phyloP scores from a whole-genome alignment of 1,139 yeast species.

The Fermentozyma sake region DNA sequence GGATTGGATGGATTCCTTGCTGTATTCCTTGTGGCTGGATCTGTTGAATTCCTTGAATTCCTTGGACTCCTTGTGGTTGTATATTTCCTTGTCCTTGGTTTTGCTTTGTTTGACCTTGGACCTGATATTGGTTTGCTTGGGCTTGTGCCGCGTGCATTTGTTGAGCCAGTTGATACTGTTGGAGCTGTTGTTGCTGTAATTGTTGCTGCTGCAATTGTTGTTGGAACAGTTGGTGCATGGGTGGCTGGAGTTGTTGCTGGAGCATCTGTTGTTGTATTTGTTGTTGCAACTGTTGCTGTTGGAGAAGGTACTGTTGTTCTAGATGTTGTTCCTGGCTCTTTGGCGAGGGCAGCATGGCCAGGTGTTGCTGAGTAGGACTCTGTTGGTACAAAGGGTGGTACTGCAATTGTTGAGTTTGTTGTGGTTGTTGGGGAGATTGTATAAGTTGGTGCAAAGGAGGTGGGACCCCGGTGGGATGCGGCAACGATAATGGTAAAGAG shows the following conservation, averaged over 20 bases:
- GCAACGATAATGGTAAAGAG: conserved; percentile 4
- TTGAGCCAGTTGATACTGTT: conserved; percentile 4
- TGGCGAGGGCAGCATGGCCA: conserved; percentile 2
- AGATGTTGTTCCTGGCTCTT: conserved; percentile 8
- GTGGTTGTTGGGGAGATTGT: conserved; percentile 5
- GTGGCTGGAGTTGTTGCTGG: conserved; percentile 10
- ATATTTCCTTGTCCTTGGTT: conserved; percentile 2
- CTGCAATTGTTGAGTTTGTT: conserved; percentile 9
- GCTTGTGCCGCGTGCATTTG: conserved; percentile 3
- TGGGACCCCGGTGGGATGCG: conserved; percentile 5
- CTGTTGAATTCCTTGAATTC: too few relatives aligned
- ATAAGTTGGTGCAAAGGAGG: conserved; percentile 4
- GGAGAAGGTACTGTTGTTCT: conserved; percentile 10
- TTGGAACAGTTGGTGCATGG: conserved; percentile 10
- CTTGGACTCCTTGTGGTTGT: conserved; percentile 1
- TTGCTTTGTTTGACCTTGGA: too few relatives aligned
- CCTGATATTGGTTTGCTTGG: conserved; percentile 3
- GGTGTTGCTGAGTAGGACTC: conserved; percentile 6
- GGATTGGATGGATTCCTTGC: too few relatives aligned
- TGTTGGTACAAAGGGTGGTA: conserved; percentile 5
- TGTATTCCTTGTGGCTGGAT: conserved; percentile 9
- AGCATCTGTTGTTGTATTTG: conserved; percentile 11
- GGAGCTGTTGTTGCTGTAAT: conserved; percentile 3
- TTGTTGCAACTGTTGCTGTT: conserved; percentile 9
- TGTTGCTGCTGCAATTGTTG: conserved; percentile 12